Evolutionary conservation across 106 monocot species (phyloP).

Genomic region (Acorus calamus): DNA sequence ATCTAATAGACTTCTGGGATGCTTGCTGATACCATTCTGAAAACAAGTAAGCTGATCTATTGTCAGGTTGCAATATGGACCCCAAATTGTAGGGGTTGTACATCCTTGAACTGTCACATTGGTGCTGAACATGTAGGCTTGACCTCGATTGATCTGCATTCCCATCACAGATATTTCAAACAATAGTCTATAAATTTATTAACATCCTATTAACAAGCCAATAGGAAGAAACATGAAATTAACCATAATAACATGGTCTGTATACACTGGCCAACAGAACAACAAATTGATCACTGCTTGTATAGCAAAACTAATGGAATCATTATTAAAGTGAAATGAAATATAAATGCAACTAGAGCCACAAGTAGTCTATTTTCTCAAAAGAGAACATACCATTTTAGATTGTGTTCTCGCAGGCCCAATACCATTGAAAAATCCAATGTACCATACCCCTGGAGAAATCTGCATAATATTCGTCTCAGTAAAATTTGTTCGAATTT

Average conservation of each 20-base stretch:
- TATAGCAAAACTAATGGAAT: no score
- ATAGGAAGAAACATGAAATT: no score
- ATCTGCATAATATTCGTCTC: slow-evolving; percentile 30
- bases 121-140: slow-evolving; percentile 40
- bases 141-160: slow-evolving; percentile 75
- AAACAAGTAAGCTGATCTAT: slow-evolving; percentile 52
- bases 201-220: no score
- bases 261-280: no score
- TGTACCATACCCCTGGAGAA: slow-evolving; percentile 75
- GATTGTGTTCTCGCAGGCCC: slow-evolving; percentile 82
- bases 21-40: slow-evolving; percentile 17
- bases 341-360: background rate
- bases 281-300: no score
- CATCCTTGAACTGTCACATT: slow-evolving; percentile 51
- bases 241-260: no score
- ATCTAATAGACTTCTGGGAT: slow-evolving; percentile 42
- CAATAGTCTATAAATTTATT: no score
- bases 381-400: slow-evolving; percentile 54
- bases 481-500: background rate
- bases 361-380: background rate
- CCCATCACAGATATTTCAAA: no score
- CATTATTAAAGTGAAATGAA: background rate
- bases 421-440: slow-evolving; percentile 90
- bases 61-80: slow-evolving; percentile 66
- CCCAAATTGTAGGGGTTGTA: slow-evolving; percentile 40